Percentiles rank a stretch among this genome's conserved stretches.
These are phyloP conservation scores for Tolypocladium ovalisporum DNA, from an alignment of 2,329 filamentous ascomycete species.

Conservation along the genomic window DNA sequence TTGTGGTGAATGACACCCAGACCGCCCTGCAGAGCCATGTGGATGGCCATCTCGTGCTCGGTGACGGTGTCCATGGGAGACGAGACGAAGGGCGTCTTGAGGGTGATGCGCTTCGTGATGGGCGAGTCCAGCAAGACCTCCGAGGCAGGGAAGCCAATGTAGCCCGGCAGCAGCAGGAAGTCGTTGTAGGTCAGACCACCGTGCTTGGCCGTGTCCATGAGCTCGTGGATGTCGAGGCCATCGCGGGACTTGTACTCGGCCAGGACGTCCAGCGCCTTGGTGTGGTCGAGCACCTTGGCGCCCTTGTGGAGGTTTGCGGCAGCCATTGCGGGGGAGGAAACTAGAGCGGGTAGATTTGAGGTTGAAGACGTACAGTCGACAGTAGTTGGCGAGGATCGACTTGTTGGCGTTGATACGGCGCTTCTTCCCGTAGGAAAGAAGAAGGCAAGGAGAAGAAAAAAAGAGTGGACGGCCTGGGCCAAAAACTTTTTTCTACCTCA, in stretches of 20 bases:
- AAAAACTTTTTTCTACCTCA: slow-evolving; percentile 28
- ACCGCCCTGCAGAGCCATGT: slow-evolving; percentile 83
- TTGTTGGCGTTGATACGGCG: slow-evolving; percentile 28
- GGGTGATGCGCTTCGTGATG: slow-evolving; percentile 85
- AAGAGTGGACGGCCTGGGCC: slow-evolving; percentile 18
- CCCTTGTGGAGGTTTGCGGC: slow-evolving; percentile 38
- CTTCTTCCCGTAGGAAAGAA: slow-evolving; percentile 44
- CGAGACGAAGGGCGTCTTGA: slow-evolving; percentile 95
- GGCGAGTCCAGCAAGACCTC: slow-evolving; percentile 82
- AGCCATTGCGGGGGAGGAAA: slow-evolving; percentile 46
- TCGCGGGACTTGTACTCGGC: slow-evolving; percentile 71
- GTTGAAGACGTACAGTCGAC: slow-evolving; percentile 29
- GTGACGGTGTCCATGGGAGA: slow-evolving; percentile 99
- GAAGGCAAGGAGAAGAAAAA: slow-evolving; percentile 29
- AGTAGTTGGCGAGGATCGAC: slow-evolving; percentile 15
- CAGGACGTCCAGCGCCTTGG: slow-evolving; percentile 68
- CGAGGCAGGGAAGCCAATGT: slow-evolving; percentile 94
- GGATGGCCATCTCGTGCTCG: slow-evolving; percentile 98
- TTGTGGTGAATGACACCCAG: slow-evolving; percentile 98
- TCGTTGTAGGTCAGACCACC: slow-evolving; percentile 98
- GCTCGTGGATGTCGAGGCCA: slow-evolving; percentile 75
- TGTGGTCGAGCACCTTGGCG: slow-evolving; percentile 57
- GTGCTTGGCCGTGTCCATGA: slow-evolving; percentile 84
- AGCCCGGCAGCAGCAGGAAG: slow-evolving; percentile 91
- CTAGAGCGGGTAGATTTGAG: slow-evolving; percentile 20